These are phyloP conservation scores for Akanthomyces lecanii DNA, from an alignment of 2,329 filamentous ascomycete genomes.

Conservation along the genomic window DNA sequence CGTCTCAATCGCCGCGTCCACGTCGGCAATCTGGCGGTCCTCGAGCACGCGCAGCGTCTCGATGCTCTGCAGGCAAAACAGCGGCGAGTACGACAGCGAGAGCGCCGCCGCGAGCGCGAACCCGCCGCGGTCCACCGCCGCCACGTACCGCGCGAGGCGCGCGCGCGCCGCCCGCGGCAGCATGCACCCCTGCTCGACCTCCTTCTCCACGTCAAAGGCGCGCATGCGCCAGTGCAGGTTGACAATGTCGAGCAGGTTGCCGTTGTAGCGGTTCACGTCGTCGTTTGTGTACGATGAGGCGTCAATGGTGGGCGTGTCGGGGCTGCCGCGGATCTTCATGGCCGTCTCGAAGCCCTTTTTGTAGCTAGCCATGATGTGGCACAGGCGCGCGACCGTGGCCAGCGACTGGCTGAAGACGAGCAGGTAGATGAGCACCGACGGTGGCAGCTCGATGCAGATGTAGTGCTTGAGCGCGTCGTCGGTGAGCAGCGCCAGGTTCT, in stretches of 20 bases:
- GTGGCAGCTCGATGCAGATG: constrained; percentile 65
- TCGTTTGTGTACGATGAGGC: constrained; percentile 48
- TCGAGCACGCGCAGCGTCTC: constrained; percentile 53
- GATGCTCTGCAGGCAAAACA: constrained; percentile 53
- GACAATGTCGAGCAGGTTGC: constrained; percentile 81
- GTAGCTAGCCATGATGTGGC: constrained; percentile 64
- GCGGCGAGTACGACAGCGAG: constrained; percentile 55
- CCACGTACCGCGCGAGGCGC: constrained; percentile 45
- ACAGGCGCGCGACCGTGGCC: constrained; percentile 63
- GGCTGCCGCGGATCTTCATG: constrained; percentile 38
- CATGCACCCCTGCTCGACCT: constrained; percentile 56
- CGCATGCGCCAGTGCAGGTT: constrained; percentile 76
- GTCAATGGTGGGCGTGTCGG: constrained; percentile 28
- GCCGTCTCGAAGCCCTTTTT: constrained; percentile 70
- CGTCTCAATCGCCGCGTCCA: constrained; percentile 32
- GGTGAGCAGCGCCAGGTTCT: constrained; percentile 53
- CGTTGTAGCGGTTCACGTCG: constrained; percentile 70
- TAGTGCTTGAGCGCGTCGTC: constrained; percentile 45
- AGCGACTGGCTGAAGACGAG: constrained; percentile 64
- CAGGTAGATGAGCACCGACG: constrained; percentile 63
- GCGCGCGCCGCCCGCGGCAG: constrained; percentile 42
- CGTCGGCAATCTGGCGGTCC: constrained; percentile 45
- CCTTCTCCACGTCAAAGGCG: constrained; percentile 62
- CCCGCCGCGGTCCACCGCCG: constrained; percentile 42
- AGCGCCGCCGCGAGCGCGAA: constrained; percentile 49